These are phyloP conservation scores for Backusella macrospora DNA, from an alignment of 192 early-diverging fungal genomes.

Conservation along the genomic window DNA sequence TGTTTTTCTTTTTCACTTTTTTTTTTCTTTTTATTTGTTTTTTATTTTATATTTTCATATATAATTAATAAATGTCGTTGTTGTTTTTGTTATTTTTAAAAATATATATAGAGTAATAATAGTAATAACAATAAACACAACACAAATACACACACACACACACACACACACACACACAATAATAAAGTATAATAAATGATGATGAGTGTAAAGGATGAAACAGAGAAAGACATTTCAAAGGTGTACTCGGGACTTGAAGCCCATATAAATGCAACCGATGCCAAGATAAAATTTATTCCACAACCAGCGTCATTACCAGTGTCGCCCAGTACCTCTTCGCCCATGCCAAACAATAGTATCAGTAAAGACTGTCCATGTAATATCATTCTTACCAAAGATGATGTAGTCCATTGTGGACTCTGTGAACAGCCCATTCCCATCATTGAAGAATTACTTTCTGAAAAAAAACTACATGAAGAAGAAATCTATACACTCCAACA, in stretches of 20 bases:
- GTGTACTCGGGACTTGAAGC: constrained; percentile 12
- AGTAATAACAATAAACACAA: no score
- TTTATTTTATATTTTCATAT: constrained; percentile 16
- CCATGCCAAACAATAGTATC: background rate
- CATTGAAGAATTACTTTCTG: constrained; percentile 33
- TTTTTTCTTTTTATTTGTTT: background rate
- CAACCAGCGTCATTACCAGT: constrained; percentile 28
- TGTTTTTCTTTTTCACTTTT: background rate
- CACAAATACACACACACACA: no score
- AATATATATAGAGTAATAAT: no score
- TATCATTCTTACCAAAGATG: constrained; percentile 28
- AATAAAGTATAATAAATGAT: background rate
- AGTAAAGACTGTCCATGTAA: constrained; percentile 35
- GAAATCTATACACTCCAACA: constrained; percentile 26
- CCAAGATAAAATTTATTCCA: constrained; percentile 30
- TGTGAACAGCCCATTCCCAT: constrained; percentile 39
- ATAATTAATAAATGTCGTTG: no score
- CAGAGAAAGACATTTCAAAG: background rate
- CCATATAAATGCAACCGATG: background rate
- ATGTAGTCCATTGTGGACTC: constrained; percentile 26
- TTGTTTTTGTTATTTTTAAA: no score
- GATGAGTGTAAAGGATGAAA: constrained; percentile 15
- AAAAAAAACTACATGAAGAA: constrained; percentile 25
- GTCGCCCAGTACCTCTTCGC: constrained; percentile 2
- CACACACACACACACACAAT: no score